These are phyloP conservation scores for Coniochaeta hoffmannii DNA, from an alignment of 2,329 filamentous ascomycete genomes.

Conservation along the genomic window DNA sequence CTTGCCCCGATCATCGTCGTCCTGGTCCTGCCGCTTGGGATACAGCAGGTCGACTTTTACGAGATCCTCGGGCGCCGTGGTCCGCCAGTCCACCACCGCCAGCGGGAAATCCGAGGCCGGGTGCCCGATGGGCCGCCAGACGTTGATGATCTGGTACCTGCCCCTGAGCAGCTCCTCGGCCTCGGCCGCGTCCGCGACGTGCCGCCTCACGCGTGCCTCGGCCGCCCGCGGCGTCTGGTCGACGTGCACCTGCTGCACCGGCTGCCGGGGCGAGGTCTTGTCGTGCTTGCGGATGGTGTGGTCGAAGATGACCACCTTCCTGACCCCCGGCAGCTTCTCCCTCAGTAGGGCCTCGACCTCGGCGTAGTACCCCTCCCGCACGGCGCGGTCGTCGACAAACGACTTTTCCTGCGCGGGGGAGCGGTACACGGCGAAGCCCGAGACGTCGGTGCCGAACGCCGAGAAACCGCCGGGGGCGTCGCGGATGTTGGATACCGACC, in stretches of 20 bases:
- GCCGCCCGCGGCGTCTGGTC: constrained; percentile 62
- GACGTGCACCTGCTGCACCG: constrained; percentile 64
- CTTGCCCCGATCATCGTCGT: constrained; percentile 48
- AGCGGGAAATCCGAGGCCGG: constrained; percentile 56
- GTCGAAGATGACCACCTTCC: constrained; percentile 62
- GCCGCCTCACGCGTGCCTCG: constrained; percentile 52
- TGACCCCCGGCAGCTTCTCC: constrained; percentile 44
- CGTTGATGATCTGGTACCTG: constrained; percentile 62
- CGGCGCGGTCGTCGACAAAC: constrained; percentile 47
- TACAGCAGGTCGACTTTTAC: constrained; percentile 57
- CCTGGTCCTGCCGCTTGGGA: constrained; percentile 32
- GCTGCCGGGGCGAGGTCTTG: constrained; percentile 49
- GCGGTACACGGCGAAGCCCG: constrained; percentile 50
- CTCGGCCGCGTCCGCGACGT: constrained; percentile 45
- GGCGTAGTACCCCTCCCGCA: constrained; percentile 51
- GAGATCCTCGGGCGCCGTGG: constrained; percentile 49
- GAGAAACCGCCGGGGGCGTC: constrained; percentile 34
- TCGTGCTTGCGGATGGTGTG: constrained; percentile 58
- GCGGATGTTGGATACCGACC: constrained; percentile 47
- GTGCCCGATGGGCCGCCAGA: constrained; percentile 61
- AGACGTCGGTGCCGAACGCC: constrained; percentile 47
- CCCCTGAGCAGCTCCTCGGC: constrained; percentile 48
- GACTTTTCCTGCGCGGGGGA: constrained; percentile 43
- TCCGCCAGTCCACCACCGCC: constrained; percentile 58
- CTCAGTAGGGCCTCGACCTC: constrained; percentile 53